Evolutionary conservation across 768 basidiomycete genomes (phyloP).

Genomic region (Pisolithus microcarpus): DNA sequence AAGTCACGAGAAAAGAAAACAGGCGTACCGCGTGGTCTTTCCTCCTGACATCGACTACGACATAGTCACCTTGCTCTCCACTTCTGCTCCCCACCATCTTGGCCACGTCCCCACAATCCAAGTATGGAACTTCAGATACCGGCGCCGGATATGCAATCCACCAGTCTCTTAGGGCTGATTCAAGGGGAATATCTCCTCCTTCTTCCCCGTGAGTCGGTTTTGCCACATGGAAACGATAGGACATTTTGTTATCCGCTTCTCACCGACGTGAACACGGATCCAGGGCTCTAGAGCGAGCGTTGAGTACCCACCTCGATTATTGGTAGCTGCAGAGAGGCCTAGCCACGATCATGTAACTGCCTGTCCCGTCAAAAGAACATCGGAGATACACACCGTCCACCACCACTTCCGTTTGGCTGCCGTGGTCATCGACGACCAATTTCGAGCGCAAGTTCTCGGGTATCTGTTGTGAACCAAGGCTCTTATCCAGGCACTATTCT

Average conservation of each 20-base stretch:
- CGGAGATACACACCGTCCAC: conserved; percentile 23
- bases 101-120: conserved; percentile 35
- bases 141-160: conserved; percentile 48
- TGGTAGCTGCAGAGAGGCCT: not conserved
- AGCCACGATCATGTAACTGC: not conserved
- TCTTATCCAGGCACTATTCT: conserved; percentile 23
- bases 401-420: conserved; percentile 34
- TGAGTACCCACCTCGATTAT: not conserved
- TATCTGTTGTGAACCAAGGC: conserved; percentile 39
- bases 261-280: conserved; percentile 18
- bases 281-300: not conserved
- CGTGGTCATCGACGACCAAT: conserved; percentile 38
- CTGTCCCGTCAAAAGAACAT: not conserved
- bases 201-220: conserved; percentile 22
- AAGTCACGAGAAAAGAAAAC: not conserved
- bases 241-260: conserved; percentile 32
- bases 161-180: conserved; percentile 34
- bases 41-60: conserved; percentile 45
- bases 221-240: conserved; percentile 40
- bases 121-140: conserved; percentile 23
- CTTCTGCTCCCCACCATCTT: conserved; percentile 16
- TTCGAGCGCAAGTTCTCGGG: conserved; percentile 37
- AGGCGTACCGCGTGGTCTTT: conserved; percentile 38
- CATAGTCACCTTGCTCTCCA: conserved; percentile 19
- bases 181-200: not conserved